Evolutionary conservation across 2,329 filamentous ascomycete genomes (phyloP).

Genomic region (Ophiocordyceps camponoti-floridani): DNA sequence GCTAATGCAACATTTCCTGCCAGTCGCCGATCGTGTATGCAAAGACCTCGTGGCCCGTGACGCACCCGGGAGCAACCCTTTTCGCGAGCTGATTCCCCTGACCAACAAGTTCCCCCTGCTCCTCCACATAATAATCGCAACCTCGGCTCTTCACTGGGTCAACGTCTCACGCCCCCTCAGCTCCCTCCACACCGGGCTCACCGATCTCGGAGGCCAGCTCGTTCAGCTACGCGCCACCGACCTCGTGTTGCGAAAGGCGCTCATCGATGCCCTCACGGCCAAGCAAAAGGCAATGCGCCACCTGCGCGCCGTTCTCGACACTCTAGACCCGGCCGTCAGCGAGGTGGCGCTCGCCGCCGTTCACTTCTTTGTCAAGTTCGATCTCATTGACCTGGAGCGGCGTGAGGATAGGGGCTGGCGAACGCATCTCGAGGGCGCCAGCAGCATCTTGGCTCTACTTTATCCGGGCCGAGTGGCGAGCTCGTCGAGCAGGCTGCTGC

Average conservation of each 20-base stretch:
- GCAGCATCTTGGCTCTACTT: constrained; percentile 20
- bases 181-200: constrained; percentile 10
- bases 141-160: constrained; percentile 29
- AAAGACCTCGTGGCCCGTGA: constrained; percentile 34
- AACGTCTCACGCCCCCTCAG: constrained; percentile 20
- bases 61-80: constrained; percentile 25
- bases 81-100: constrained; percentile 28
- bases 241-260: constrained; percentile 18
- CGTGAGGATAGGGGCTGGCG: constrained; percentile 18
- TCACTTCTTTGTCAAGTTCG: constrained; percentile 32
- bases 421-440: constrained; percentile 26
- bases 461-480: constrained; percentile 7
- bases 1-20: constrained; percentile 5
- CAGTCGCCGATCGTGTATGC: constrained; percentile 30
- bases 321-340: constrained; percentile 19
- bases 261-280: constrained; percentile 27
- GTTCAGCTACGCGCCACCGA: constrained; percentile 18
- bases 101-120: constrained; percentile 26
- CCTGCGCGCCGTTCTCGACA: constrained; percentile 20
- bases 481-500: constrained; percentile 16
- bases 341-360: constrained; percentile 29
- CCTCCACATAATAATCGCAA: constrained; percentile 28
- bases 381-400: constrained; percentile 29
- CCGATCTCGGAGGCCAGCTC: constrained; percentile 18
- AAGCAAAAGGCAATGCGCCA: constrained; percentile 28